phyloP scores from a whole-genome alignment of 2,329 filamentous ascomycete genomes.

The Dactylellina sp. region DNA sequence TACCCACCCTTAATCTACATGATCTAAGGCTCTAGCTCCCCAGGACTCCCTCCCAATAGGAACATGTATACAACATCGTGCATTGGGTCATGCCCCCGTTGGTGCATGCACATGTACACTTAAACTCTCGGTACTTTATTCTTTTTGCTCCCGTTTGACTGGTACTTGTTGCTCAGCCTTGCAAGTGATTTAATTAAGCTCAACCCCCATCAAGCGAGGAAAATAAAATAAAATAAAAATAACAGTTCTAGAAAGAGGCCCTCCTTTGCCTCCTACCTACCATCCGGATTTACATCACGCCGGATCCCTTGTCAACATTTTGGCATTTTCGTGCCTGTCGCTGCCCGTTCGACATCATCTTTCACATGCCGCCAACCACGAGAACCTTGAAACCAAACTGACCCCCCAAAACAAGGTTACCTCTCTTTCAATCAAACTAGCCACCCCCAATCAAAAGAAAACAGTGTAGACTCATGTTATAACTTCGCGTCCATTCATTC shows the following conservation, averaged over 20 bases:
- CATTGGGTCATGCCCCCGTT: constrained; percentile 18
- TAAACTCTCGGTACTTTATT: background rate
- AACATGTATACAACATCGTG: constrained; percentile 35
- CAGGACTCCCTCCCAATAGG: constrained; percentile 6
- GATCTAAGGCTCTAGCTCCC: background rate
- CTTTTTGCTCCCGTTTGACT: background rate
- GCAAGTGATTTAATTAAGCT: constrained; percentile 7
- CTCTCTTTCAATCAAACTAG: background rate
- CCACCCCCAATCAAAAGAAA: too few relatives aligned
- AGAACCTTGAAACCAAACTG: constrained; percentile 5
- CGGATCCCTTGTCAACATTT: background rate
- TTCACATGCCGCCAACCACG: constrained; percentile 13
- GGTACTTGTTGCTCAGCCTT: constrained; percentile 19
- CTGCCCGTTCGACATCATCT: constrained; percentile 2
- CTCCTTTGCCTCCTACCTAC: too few relatives aligned
- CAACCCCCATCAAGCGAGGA: constrained; percentile 5
- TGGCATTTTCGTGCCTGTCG: background rate
- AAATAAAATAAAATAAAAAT: constrained; percentile 10
- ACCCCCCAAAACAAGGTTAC: background rate
- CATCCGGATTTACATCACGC: constrained; percentile 28
- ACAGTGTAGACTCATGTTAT: too few relatives aligned
- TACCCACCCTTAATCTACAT: constrained; percentile 11
- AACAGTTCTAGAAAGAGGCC: too few relatives aligned
- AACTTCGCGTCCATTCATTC: too few relatives aligned
- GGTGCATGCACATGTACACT: constrained; percentile 13